Percentiles rank a stretch among this genome's conserved stretches.
phyloP scores from a whole-genome alignment of 495 filamentous ascomycete species.

The Aspergillus biplanus region DNA sequence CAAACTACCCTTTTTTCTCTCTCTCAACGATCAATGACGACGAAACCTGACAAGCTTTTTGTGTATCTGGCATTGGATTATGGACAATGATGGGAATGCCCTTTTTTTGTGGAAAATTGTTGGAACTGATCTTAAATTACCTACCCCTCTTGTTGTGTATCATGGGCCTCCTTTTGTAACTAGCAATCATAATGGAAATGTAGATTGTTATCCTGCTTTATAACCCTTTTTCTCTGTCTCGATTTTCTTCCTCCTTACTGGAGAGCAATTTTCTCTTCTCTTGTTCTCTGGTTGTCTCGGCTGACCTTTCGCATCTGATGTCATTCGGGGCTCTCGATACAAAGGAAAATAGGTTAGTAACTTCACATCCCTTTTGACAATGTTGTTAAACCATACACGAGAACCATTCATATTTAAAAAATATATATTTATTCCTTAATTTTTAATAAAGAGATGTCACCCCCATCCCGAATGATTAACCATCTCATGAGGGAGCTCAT shows the following conservation, averaged over 20 bases:
- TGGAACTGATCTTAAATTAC: slow-evolving; percentile 18
- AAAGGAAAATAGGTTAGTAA: too few relatives aligned
- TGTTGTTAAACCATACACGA: too few relatives aligned
- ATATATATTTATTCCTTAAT: too few relatives aligned
- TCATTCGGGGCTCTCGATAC: too few relatives aligned
- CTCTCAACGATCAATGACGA: slow-evolving; percentile 29
- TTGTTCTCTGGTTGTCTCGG: too few relatives aligned
- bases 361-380: too few relatives aligned
- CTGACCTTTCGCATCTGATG: too few relatives aligned
- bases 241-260: not conserved
- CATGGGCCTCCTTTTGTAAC: slow-evolving; percentile 31
- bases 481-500: too few relatives aligned
- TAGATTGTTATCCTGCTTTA: slow-evolving; percentile 17
- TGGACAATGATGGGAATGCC: slow-evolving; percentile 28
- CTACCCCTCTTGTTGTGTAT: slow-evolving; percentile 17
- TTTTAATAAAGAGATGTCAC: too few relatives aligned
- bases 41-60: slow-evolving; percentile 24
- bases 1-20: not conserved
- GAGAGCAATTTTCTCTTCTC: not conserved
- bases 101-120: slow-evolving; percentile 22
- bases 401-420: too few relatives aligned
- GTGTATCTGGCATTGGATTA: slow-evolving; percentile 26
- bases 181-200: slow-evolving; percentile 30
- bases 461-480: too few relatives aligned
- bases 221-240: not conserved